These are phyloP conservation scores for Crithidia thermophila DNA, from an alignment of 208 protist genomes.

Conservation along the genomic window DNA sequence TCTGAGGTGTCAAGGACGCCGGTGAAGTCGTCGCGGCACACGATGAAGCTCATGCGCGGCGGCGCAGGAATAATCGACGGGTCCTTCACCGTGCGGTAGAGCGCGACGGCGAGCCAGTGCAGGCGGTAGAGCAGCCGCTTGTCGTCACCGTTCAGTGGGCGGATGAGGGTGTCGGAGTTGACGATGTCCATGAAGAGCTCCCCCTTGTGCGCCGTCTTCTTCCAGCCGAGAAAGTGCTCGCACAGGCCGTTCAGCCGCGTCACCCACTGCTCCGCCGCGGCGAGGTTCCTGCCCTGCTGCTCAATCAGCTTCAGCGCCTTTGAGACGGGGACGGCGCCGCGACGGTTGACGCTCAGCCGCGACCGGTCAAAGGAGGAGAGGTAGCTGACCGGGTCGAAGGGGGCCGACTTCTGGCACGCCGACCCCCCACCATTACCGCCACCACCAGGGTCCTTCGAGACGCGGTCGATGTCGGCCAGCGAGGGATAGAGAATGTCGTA, in stretches of 20 bases:
- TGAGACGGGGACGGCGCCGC: constrained; percentile 8
- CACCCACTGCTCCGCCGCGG: constrained; percentile 31
- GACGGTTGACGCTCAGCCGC: constrained; percentile 14
- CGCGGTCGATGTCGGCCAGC: constrained; percentile 34
- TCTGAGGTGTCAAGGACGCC: constrained; percentile 18
- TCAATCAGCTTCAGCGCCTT: constrained; percentile 31
- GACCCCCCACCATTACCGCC: background rate
- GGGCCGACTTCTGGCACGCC: no score
- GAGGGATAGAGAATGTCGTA: constrained; percentile 44
- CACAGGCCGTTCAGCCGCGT: constrained; percentile 52
- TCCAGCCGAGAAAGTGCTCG: constrained; percentile 47
- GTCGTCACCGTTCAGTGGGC: constrained; percentile 47
- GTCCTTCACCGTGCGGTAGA: constrained; percentile 46
- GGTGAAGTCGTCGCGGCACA: constrained; percentile 22
- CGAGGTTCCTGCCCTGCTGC: constrained; percentile 35
- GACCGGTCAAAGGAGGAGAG: constrained; percentile 16
- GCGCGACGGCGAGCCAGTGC: constrained; percentile 53
- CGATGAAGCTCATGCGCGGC: constrained; percentile 56
- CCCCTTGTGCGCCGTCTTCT: constrained; percentile 26
- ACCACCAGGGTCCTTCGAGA: background rate
- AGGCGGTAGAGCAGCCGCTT: constrained; percentile 38
- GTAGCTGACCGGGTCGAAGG: constrained; percentile 18
- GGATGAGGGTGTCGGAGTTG: constrained; percentile 29
- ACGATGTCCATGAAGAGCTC: constrained; percentile 32
- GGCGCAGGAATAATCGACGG: constrained; percentile 42